phyloP scores from a whole-genome alignment of 345 rosid genomes.

The Brassica nigra region DNA sequence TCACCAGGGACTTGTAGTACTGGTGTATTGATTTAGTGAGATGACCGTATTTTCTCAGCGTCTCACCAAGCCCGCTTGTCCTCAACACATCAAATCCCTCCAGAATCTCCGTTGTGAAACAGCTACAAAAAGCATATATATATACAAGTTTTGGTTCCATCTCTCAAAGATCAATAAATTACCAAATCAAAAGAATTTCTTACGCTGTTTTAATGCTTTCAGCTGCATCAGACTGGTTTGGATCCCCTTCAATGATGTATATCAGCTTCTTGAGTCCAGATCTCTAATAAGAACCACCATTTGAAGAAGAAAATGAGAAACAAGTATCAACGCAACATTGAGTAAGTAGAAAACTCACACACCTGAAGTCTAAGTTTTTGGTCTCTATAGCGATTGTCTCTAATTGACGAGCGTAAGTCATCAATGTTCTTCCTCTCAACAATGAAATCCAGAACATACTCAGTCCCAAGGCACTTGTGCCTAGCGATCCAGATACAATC shows the following conservation, averaged over 20 bases:
- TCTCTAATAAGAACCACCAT: conserved; percentile 49
- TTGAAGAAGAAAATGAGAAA: conserved; percentile 19
- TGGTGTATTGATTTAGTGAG: conserved; percentile 71
- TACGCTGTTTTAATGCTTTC: conserved; percentile 94
- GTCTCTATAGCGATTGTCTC: conserved; percentile 87
- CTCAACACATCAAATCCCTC: conserved; percentile 91
- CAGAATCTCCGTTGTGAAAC: conserved; percentile 91
- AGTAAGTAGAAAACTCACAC: background rate
- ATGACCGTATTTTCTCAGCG: conserved; percentile 73
- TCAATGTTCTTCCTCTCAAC: conserved; percentile 90
- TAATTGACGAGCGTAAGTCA: conserved; percentile 77
- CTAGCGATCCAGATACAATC: conserved; percentile 93
- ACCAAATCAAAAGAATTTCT: conserved; percentile 28
- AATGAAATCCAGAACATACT: conserved; percentile 90
- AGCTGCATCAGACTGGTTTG: conserved; percentile 73
- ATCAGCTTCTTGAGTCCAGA: conserved; percentile 86
- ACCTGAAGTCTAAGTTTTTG: conserved; percentile 91
- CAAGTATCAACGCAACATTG: background rate
- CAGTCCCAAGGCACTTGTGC: conserved; percentile 59
- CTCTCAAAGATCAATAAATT: background rate
- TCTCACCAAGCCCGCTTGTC: conserved; percentile 67
- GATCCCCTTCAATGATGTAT: conserved; percentile 91
- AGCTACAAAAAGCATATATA: conserved; percentile 47
- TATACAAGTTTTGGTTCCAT: conserved; percentile 14
- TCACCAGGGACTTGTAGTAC: conserved; percentile 51